Base-by-base conservation (phyloP, 176 grass and related monocot genomes). In the Leersia perrieri region DNA sequence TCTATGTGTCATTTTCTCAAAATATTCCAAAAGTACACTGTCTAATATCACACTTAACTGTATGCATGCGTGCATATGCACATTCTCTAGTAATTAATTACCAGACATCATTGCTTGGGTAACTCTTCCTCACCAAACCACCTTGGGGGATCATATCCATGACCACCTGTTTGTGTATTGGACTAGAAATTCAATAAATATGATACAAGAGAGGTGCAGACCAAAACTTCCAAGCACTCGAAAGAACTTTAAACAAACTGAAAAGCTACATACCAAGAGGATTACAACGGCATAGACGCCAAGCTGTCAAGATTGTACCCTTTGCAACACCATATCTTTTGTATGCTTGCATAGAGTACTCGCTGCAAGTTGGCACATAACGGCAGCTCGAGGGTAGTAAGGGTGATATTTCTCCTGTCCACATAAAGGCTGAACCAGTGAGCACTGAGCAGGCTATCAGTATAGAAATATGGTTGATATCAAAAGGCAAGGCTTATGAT, bases 331-430 rank as follows among this genome's bases (percentile, higher is more conserved):
- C 95, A 11, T 98, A 93, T 70, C 75, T 88, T 87, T 82, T 91
- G 79, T 93, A 98, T 0, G 90, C 95, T 72, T 89, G 80, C 88
- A 93, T 95, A 45, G 92, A 95, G 82, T 98, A 95, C 38, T 89
- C 86, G 11, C 95, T 98, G 68, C 92, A 95, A 11, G 95, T 98
- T 44, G 92, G 92, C 30, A 98, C 88, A 63, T 89, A 98, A 29
- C 90, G 90, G 41, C 92, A 98, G 63, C 86, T 94, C 16, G 90
- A 81, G 26, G 88, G 88, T 57, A 95, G 89, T 45, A 98, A 78
- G 27, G 90, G 95, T n/a, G 90, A 95, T 78, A 98, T 95, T 73
- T 98, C 88, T 68, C 86, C 95, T 98, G 85, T 57, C 75, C 70
- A 87, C 40, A 82, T 3, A 86, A 84, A 77, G 64, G 41, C 15